phyloP scores from a whole-genome alignment of 495 filamentous ascomycete species.

The Penicillium longicatenatum region DNA sequence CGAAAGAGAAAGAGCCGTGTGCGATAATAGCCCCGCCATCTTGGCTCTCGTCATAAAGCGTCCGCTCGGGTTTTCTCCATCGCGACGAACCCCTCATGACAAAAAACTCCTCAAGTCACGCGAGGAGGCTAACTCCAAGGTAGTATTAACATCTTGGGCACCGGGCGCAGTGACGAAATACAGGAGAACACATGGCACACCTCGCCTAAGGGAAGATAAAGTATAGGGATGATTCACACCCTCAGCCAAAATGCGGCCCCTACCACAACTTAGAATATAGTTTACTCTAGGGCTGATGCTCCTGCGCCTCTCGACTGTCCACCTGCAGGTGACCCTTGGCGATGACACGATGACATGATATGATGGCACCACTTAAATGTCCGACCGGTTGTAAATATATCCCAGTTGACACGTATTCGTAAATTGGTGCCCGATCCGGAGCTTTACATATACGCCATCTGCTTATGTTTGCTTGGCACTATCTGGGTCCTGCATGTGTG shows the following conservation, averaged over 20 bases:
- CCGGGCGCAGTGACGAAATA: not conserved
- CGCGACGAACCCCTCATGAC: not conserved
- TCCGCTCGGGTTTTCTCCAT: not conserved
- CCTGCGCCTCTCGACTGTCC: not conserved
- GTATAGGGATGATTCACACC: not conserved
- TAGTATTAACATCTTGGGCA: not conserved
- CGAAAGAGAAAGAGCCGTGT: not conserved
- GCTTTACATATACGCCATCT: not conserved
- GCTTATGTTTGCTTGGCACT: not conserved
- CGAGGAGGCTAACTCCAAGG: not conserved
- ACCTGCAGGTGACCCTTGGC: not conserved
- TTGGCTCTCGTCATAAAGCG: constrained; percentile 9
- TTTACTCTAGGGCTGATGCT: not conserved
- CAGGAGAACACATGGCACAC: constrained; percentile 1
- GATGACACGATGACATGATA: not conserved
- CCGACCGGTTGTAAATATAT: not conserved
- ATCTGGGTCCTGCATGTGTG: not conserved
- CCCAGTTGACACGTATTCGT: not conserved
- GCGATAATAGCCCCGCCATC: constrained; percentile 5
- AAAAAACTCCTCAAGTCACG: constrained; percentile 1
- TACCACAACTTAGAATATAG: not conserved
- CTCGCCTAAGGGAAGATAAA: not conserved
- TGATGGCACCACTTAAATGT: not conserved
- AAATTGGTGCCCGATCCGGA: constrained; percentile 29
- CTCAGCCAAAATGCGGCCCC: not conserved